Conservation (phyloP, 2,329 filamentous ascomycete genomes). For the Xylariaceae sp. region DNA sequence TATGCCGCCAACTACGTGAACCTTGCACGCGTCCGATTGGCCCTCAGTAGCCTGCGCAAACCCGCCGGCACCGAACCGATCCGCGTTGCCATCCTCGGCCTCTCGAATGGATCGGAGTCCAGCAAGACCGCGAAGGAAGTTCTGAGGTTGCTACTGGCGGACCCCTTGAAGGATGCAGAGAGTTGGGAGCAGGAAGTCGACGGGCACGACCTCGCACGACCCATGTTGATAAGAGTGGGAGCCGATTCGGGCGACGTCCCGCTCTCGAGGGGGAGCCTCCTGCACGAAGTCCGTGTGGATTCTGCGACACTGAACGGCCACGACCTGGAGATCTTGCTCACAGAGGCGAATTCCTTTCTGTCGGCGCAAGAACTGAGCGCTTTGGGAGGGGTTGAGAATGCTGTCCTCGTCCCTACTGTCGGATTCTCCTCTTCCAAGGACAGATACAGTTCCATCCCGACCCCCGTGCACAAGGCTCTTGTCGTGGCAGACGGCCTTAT, state of each 20-base stretch:
- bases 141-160: conserved; percentile 61
- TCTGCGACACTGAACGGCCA: conserved; percentile 53
- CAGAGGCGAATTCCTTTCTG: conserved; percentile 43
- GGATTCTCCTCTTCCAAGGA: conserved; percentile 59
- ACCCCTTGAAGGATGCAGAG: conserved; percentile 56
- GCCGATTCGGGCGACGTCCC: conserved; percentile 32
- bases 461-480: conserved; percentile 77
- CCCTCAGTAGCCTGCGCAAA: conserved; percentile 56
- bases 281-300: conserved; percentile 55
- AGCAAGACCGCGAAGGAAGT: conserved; percentile 53
- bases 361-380: conserved; percentile 31
- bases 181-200: conserved; percentile 61
- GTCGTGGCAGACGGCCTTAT: conserved; percentile 66
- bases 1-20: conserved; percentile 56
- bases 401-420: conserved; percentile 67
- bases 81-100: conserved; percentile 49
- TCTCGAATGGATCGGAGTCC: conserved; percentile 31
- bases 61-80: conserved; percentile 48
- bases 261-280: conserved; percentile 32
- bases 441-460: conserved; percentile 59
- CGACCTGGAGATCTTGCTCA: conserved; percentile 57
- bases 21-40: conserved; percentile 64
- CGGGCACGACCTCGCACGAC: conserved; percentile 40
- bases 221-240: conserved; percentile 56
- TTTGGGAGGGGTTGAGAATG: conserved; percentile 46